A percentile compares a stretch with the other conserved stretches of the same genome.
Evolutionary conservation across 345 rosid species (phyloP).

Genomic region (Anacardium occidentale): DNA sequence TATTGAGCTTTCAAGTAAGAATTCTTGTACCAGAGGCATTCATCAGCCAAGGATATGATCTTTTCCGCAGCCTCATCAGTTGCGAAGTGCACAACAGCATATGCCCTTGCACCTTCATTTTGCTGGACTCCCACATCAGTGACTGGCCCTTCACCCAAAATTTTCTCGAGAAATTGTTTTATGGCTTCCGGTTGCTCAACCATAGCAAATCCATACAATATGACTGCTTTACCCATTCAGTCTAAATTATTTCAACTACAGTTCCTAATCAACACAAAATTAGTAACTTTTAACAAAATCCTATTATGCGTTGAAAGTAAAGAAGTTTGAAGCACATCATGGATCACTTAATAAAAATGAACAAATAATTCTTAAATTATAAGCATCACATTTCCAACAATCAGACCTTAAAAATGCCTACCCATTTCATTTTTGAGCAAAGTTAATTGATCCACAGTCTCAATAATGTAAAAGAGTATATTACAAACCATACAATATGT

Average conservation of each 20-base stretch:
- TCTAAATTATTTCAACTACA: neutral
- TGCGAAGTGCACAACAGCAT: constrained; percentile 33
- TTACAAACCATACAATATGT: too few species aligned
- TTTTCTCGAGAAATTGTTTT: constrained; percentile 24
- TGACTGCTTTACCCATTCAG: constrained; percentile 25
- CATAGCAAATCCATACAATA: constrained; percentile 22
- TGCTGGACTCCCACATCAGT: constrained; percentile 10
- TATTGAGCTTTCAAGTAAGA: constrained; percentile 26
- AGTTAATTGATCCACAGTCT: too few species aligned
- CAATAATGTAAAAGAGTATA: too few species aligned
- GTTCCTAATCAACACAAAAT: neutral
- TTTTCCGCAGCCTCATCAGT: neutral
- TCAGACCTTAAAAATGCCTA: too few species aligned
- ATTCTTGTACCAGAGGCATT: constrained; percentile 20
- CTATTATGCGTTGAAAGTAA: neutral
- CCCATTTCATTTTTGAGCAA: too few species aligned
- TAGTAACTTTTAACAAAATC: neutral
- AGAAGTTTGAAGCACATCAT: neutral
- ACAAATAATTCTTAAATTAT: too few species aligned
- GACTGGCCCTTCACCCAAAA: constrained; percentile 19
- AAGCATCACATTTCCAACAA: too few species aligned
- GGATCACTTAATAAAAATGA: neutral
- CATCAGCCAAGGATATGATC: neutral
- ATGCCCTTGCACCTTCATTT: constrained; percentile 15
- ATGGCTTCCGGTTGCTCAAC: constrained; percentile 9